These are phyloP conservation scores for Lecanosticta acicola DNA, from an alignment of 2,329 filamentous ascomycete species.

Conservation along the genomic window DNA sequence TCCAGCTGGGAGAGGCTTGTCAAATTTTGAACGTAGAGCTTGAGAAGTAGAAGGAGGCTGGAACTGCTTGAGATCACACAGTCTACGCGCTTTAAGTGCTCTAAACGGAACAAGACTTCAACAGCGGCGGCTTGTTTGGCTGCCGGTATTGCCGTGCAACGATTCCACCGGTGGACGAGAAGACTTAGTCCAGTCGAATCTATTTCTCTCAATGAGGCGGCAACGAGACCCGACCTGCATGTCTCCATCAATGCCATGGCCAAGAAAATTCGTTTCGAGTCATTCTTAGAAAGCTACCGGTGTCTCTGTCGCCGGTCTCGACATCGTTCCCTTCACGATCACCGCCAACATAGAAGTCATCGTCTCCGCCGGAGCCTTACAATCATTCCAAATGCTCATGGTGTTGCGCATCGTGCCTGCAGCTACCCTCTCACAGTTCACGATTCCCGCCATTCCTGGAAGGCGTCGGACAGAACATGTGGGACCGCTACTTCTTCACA, in stretches of 20 bases:
- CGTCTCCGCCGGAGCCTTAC: slow-evolving; percentile 52
- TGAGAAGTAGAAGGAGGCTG: not conserved
- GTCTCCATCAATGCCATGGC: slow-evolving; percentile 30
- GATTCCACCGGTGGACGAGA: slow-evolving; percentile 16
- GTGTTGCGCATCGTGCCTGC: slow-evolving; percentile 57
- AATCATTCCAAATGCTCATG: slow-evolving; percentile 60
- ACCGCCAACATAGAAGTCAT: slow-evolving; percentile 40
- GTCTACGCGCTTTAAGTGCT: no score
- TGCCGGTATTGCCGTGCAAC: slow-evolving; percentile 14
- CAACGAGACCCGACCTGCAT: slow-evolving; percentile 26
- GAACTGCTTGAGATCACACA: no score
- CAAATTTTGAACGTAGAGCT: not conserved
- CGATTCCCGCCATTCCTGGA: slow-evolving; percentile 51
- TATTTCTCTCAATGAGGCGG: slow-evolving; percentile 26
- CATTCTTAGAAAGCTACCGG: slow-evolving; percentile 26
- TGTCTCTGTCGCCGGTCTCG: slow-evolving; percentile 12
- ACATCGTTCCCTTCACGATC: slow-evolving; percentile 12
- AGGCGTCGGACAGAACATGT: slow-evolving; percentile 59
- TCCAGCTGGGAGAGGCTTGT: not conserved
- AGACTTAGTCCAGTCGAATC: slow-evolving; percentile 21
- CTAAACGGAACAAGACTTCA: no score
- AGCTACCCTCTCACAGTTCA: slow-evolving; percentile 43
- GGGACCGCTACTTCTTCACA: slow-evolving; percentile 51
- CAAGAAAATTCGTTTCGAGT: slow-evolving; percentile 27
- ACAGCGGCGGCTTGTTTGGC: slow-evolving; percentile 14